Base-by-base conservation (phyloP, 345 rosid species). In the Hypericum perforatum region DNA sequence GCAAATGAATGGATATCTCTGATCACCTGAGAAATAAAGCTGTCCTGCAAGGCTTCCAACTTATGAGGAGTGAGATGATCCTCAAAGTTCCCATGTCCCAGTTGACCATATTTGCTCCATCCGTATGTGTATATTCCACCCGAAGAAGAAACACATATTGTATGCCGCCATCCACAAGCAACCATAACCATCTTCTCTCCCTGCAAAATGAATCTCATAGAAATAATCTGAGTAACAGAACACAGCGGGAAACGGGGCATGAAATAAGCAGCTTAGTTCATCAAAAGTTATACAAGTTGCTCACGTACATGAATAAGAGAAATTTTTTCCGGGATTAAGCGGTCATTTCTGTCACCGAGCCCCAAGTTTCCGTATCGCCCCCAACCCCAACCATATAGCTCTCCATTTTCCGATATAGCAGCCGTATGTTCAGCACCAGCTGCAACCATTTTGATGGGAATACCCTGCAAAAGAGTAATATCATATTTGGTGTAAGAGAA, bases 331-430 rank as follows among this genome's bases (percentile, higher is more conserved):
- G 98, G 96, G 67, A 88, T 72, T 65, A 80, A 64, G 52, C 96
- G 98, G 73, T 92, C 96, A 51, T 58, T 80, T 67, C 96, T 69
- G 76, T 92, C 98, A 54, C 98, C 98, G 32, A 92, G 76, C 65
- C 98, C 98, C 80, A 92, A 65, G 76, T 92, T 92, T 42, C 96
- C 98, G 65, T 92, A 88, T 45, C 94, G 70, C 7, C 98, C 98
- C 96, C 98, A 87, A 5, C 98, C 98, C 98, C 98, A 92, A 60
- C 98, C 98, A 76, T 83, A 88, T 12, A 92, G 90, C 39, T 77
- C 84, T 64, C 98, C 98, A 61, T 78, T 81, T 78, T 88, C 94
- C 54, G 96, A 70, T 56, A 88, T 79, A 57, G 96, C 98, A 43
- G 84, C 96, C 62, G 94, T 83, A 77, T 92, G 98, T 65, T 92